Evolutionary conservation across 225 moss, liverwort and hornwort species (phyloP).

Genomic region (Marchantia polymorpha): DNA sequence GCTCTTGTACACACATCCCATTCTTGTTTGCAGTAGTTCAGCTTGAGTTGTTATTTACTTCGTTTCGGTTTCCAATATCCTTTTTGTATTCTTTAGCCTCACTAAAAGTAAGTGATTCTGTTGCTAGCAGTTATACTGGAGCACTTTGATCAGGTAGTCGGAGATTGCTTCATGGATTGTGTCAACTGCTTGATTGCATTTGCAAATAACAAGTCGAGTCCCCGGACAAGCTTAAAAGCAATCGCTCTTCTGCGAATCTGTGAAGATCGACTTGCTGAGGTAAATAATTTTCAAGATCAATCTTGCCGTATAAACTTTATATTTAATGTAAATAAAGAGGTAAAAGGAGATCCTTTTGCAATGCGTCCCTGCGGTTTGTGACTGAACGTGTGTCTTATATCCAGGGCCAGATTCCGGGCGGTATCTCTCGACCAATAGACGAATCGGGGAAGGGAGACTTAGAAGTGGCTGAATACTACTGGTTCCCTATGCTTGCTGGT

Average conservation of each 20-base stretch:
- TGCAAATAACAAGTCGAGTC: conserved; percentile 93
- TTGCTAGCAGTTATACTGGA: conserved; percentile 82
- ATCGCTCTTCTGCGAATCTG: conserved; percentile 97
- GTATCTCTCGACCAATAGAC: conserved; percentile 64
- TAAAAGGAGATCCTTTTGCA: background rate
- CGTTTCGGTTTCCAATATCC: too few relatives aligned
- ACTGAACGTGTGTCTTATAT: background rate
- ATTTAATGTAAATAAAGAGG: background rate
- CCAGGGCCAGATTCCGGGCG: conserved; percentile 84
- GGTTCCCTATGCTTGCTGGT: conserved; percentile 99
- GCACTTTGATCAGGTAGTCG: conserved; percentile 99
- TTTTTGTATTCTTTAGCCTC: background rate
- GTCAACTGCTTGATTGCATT: conserved; percentile 98
- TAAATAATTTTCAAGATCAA: conserved; percentile 23
- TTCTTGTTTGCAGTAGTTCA: background rate
- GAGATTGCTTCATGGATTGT: conserved; percentile 99
- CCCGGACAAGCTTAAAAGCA: conserved; percentile 89
- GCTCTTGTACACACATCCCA: background rate
- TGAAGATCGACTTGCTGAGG: conserved; percentile 97
- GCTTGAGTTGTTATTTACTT: background rate
- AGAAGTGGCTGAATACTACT: conserved; percentile 98
- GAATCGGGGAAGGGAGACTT: conserved; percentile 71
- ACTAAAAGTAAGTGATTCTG: background rate
- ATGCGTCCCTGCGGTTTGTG: background rate
- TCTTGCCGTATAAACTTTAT: background rate